A percentile compares a stretch with the other conserved stretches of the same genome.
Evolutionary conservation across 2,329 filamentous ascomycete species (phyloP).

Genomic region (Fusarium cyanostomum): DNA sequence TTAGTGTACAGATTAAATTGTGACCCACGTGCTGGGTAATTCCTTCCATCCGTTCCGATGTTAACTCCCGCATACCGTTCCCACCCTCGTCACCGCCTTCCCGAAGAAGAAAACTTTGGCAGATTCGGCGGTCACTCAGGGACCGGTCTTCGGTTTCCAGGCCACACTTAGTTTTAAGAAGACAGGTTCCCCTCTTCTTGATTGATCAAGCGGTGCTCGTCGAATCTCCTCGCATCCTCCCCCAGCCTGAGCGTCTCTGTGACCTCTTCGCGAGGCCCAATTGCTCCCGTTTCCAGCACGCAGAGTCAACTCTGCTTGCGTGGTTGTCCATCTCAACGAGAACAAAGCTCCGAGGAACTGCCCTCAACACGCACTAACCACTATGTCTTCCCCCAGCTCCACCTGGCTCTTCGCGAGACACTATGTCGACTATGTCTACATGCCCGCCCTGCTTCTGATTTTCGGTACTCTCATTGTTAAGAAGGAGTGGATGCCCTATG

Average conservation of each 20-base stretch:
- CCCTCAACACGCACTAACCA: conserved; percentile 11
- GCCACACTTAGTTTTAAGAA: conserved; percentile 24
- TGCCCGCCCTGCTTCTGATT: conserved; percentile 82
- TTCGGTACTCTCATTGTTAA: conserved; percentile 81
- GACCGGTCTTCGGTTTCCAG: conserved; percentile 30
- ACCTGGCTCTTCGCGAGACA: conserved; percentile 60
- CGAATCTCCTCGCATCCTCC: conserved; percentile 13
- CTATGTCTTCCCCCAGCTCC: conserved; percentile 41
- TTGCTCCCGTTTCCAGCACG: conserved; percentile 10
- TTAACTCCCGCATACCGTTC: conserved; percentile 20
- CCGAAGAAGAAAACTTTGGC: conserved; percentile 13
- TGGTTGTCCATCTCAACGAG: not conserved
- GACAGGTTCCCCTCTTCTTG: conserved; percentile 32
- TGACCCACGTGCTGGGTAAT: no score
- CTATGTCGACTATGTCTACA: conserved; percentile 82
- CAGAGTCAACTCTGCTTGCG: not conserved
- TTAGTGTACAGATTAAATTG: no score
- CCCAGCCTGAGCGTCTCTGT: not conserved
- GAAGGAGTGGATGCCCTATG: conserved; percentile 78
- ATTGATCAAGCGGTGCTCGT: conserved; percentile 19
- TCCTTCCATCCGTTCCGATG: conserved; percentile 12
- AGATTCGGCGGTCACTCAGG: conserved; percentile 21
- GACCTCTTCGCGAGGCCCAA: conserved; percentile 12
- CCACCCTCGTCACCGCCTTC: conserved; percentile 25
- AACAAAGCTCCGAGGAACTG: conserved; percentile 30